phyloP scores from a whole-genome alignment of 495 filamentous ascomycete genomes.

The Physcia stellaris region DNA sequence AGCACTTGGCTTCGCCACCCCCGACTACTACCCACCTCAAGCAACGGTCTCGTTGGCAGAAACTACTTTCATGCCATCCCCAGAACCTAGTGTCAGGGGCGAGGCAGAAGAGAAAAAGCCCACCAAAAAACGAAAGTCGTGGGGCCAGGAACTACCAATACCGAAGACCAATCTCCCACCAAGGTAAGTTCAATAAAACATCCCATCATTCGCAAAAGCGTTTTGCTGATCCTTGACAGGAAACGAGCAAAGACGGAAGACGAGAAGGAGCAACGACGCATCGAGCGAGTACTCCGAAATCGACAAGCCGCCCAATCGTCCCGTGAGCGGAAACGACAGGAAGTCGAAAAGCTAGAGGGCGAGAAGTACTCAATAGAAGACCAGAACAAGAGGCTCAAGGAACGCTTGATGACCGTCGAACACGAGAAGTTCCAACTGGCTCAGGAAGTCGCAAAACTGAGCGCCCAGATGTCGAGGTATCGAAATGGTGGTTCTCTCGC shows the following conservation, averaged over 20 bases:
- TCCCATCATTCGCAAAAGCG: conserved; percentile 1
- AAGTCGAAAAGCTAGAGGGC: conserved; percentile 78
- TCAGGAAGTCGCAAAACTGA: conserved; percentile 50
- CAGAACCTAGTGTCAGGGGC: conserved; percentile 13
- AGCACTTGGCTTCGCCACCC: conserved; percentile 7
- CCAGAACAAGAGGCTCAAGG: conserved; percentile 58
- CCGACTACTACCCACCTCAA: conserved; percentile 19
- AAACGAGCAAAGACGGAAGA: conserved; percentile 98
- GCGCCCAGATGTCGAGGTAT: conserved; percentile 36
- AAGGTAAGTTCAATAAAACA: conserved; percentile 49
- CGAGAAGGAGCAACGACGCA: conserved; percentile 95
- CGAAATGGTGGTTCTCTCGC: conserved; percentile 26
- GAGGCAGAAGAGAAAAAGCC: conserved; percentile 57
- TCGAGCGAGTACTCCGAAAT: conserved; percentile 93
- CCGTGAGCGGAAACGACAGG: conserved; percentile 83
- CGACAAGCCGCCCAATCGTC: conserved; percentile 92
- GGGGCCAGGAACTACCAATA: conserved; percentile 92
- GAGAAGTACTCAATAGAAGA: conserved; percentile 53
- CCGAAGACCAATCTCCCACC: conserved; percentile 96
- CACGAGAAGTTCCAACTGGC: conserved; percentile 50
- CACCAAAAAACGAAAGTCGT: conserved; percentile 93
- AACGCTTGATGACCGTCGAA: conserved; percentile 47
- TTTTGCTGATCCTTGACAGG: conserved; percentile 26
- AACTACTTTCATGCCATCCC: conserved; percentile 18
- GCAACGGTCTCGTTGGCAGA: conserved; percentile 39